These are phyloP conservation scores for Coelastrella sp. DNA, from an alignment of 139 green algal species.

Conservation along the genomic window DNA sequence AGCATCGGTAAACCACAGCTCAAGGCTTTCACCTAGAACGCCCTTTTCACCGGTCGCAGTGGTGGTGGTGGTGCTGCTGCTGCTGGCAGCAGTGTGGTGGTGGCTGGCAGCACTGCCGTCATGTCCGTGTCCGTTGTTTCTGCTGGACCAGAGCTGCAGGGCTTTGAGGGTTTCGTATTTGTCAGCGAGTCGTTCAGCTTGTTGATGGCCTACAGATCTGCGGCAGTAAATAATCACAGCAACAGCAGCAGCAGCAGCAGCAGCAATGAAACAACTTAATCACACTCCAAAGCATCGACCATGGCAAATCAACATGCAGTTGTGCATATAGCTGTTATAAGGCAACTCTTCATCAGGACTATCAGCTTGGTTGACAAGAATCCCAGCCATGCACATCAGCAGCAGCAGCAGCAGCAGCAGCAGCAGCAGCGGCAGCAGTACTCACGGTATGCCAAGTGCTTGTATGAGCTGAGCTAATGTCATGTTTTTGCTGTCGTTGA, in stretches of 20 bases:
- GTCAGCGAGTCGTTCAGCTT: neutral
- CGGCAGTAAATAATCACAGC: neutral
- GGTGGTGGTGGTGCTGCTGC: constrained; percentile 21
- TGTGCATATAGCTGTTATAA: no score
- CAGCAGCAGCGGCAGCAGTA: neutral
- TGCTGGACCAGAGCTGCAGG: neutral
- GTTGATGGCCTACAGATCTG: constrained; percentile 16
- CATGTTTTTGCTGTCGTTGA: neutral
- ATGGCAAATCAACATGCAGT: no score
- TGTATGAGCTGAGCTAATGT: neutral
- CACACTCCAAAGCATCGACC: neutral
- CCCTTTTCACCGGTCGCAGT: neutral
- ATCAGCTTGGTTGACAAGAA: no score
- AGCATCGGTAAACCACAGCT: constrained; percentile 23
- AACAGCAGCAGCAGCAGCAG: neutral
- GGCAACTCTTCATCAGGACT: no score
- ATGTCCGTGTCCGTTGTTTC: neutral
- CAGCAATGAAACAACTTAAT: neutral
- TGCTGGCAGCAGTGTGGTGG: neutral
- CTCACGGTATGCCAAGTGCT: constrained; percentile 17
- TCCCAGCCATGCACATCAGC: neutral
- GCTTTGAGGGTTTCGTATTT: constrained; percentile 30
- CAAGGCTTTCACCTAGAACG: constrained; percentile 20
- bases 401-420: neutral
- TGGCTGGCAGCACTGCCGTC: neutral